Evolutionary conservation across 306 rosid species (phyloP), one percentile per base, ranked within the genome.

Genomic region (Malus sieversii): DNA sequence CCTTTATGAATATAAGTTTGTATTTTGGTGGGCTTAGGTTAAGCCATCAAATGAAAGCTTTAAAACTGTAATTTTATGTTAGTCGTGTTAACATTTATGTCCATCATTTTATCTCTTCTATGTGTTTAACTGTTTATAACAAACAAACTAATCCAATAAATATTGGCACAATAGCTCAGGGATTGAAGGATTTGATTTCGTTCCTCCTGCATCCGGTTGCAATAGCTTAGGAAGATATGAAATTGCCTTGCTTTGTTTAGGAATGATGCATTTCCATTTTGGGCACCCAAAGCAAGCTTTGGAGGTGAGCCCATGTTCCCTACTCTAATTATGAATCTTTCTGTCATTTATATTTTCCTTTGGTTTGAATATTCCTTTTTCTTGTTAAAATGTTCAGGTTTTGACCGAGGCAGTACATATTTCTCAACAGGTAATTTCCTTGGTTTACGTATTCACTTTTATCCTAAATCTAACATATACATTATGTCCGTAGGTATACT

Each of bases 231-330:
- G 98, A 77, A 90, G 96, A 86, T 94, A 87, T 74, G 97, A 92
- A 87, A 84, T 89, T 77, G 96, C 90, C 75, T 83, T 92, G 82
- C 89, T 90, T 76, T 94, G 90, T 84, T 85, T 90, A 80, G 97
- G 98, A 80, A 89, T 92, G 96, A 94, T 94, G 98, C 97, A 92
- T 74, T 89, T 92, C 81, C 98, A 92, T 82, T 92, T 85, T 84
- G 97, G 98, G 55, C 97, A 94, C 79, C 97, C 98, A 70, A 89
- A 92, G 82, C 86, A 88, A 85, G 98, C 98, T 78, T 83, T 94
- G 82, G 95, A 92, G 95, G 98, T 92, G 76, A 77, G 84, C 61
- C 68, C 73, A 27, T 30, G 15, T 74, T 59, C 45, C 52, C 32
- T 62, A 61, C 62, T 68, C 51, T 64, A 48, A 58, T 58, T 64